Evolutionary conservation across 495 filamentous ascomycete species (phyloP), one percentile per base, ranked within the genome.

Genomic region (Xylaria curta): DNA sequence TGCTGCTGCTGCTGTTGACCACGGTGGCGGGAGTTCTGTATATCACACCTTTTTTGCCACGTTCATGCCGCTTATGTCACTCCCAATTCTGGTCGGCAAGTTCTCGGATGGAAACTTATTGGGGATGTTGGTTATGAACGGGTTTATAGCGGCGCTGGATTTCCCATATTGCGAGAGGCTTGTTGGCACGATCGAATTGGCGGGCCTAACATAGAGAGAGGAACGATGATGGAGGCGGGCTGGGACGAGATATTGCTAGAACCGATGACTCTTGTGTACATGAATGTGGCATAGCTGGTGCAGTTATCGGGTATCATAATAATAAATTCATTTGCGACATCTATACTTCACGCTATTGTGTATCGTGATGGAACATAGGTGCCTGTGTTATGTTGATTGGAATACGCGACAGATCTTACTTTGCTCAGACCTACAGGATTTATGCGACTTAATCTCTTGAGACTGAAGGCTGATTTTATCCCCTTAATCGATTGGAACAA

Each of bases 21-120:
- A 73, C 72, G 40, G 74, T 69, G 73, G 70, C 69, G 70, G 74
- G 76, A 75, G 76, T 76, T 78, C 76, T 76, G 75, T 77, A 76
- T 75, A 76, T 76, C 76, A 76, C 76, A 76, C 59, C 74, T 69
- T 74, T 74, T 72, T 74, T 75, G 76, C 78, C 67, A 64, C 62
- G 72, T 70, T 70, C 61, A 69, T 68, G 73, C 74, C 70, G 76
- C 51, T 77, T 75, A 75, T 72, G 73, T 64, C 67, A 61, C 46
- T 67, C 74, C 36, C 53, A 13, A 73, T 69, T 59, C 62, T 62
- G 58, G 26, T 71, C 19, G 49, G 53, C 31, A 62, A 62, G 53
- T 44, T 47, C n/a, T 66, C 59, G 60, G 40, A 60, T 66, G 69
- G 51, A 66, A 49, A 4, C 28, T 44, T 51, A 38, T 42, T 71